phyloP scores from a whole-genome alignment of 2,329 filamentous ascomycete genomes.

The Stachybotrys elegans region DNA sequence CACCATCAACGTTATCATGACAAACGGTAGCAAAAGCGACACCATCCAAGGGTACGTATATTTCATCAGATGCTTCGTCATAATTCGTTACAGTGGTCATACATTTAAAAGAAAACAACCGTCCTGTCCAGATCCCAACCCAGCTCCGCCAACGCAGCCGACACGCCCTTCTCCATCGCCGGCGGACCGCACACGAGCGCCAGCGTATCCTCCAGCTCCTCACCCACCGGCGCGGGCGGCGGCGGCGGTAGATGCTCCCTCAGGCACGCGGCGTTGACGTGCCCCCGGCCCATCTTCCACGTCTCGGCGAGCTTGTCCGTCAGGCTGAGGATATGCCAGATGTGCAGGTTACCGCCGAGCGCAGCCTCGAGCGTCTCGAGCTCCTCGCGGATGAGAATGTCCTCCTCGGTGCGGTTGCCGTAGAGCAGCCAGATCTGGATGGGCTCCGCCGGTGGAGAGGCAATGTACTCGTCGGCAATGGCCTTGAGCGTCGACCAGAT shows the following conservation, averaged over 20 bases:
- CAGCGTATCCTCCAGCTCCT: slow-evolving; percentile 49
- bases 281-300: slow-evolving; percentile 50
- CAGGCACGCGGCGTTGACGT: background rate
- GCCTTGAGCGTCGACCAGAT: slow-evolving; percentile 79
- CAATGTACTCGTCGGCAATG: slow-evolving; percentile 30
- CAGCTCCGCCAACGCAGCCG: background rate
- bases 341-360: slow-evolving; percentile 36
- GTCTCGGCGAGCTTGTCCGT: slow-evolving; percentile 61
- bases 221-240: slow-evolving; percentile 51
- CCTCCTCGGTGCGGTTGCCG: slow-evolving; percentile 70
- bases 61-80: too few species aligned
- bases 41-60: too few species aligned
- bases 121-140: background rate
- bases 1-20: too few species aligned
- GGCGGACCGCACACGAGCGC: slow-evolving; percentile 77
- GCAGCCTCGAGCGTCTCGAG: slow-evolving; percentile 57
- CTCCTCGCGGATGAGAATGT: slow-evolving; percentile 75
- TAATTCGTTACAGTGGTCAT: too few species aligned
- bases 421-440: slow-evolving; percentile 71
- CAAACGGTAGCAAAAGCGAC: too few species aligned
- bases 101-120: background rate
- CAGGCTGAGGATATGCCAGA: slow-evolving; percentile 63
- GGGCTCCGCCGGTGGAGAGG: slow-evolving; percentile 32
- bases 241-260: background rate
- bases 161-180: slow-evolving; percentile 56